Conservation (phyloP, 306 rosid genomes). For the Rubus parviflorus region DNA sequence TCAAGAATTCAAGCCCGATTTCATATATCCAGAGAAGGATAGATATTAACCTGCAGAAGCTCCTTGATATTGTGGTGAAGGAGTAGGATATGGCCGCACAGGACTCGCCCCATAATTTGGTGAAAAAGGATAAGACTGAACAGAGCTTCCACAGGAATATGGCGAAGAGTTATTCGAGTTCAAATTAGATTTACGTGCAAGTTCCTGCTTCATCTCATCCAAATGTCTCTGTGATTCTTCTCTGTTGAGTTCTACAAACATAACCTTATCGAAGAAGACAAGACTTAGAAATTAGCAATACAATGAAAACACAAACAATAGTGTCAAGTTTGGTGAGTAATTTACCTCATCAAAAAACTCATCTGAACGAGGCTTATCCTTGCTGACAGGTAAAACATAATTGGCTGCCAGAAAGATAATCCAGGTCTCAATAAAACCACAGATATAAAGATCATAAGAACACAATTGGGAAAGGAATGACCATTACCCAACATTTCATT, state of each 20-base stretch:
- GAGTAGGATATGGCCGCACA: conserved; percentile 16
- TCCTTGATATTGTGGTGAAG: conserved; percentile 34
- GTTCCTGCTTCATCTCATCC: conserved; percentile 51
- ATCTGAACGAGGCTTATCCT: conserved; percentile 47
- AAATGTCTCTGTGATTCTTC: conserved; percentile 46
- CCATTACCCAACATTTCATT: conserved; percentile 53
- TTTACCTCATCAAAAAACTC: conserved; percentile 55
- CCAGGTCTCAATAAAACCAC: conserved; percentile 2
- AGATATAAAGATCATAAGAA: conserved; percentile 2
- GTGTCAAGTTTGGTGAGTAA: conserved; percentile 12
- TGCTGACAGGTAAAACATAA: conserved; percentile 57
- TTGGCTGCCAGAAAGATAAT: conserved; percentile 38
- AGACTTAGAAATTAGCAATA: conserved; percentile 5
- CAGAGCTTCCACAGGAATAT: background rate
- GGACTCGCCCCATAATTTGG: conserved; percentile 22
- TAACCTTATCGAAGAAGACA: conserved; percentile 38
- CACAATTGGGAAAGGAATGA: background rate
- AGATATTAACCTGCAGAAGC: conserved; percentile 27
- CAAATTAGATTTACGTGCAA: conserved; percentile 16
- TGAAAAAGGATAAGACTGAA: conserved; percentile 14
- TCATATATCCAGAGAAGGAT: background rate
- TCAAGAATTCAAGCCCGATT: background rate
- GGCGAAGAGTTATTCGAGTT: conserved; percentile 9
- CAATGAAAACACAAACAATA: background rate
- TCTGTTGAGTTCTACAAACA: conserved; percentile 54